Base-by-base conservation (phyloP, 495 filamentous ascomycete genomes). In the Cercophora samala region DNA sequence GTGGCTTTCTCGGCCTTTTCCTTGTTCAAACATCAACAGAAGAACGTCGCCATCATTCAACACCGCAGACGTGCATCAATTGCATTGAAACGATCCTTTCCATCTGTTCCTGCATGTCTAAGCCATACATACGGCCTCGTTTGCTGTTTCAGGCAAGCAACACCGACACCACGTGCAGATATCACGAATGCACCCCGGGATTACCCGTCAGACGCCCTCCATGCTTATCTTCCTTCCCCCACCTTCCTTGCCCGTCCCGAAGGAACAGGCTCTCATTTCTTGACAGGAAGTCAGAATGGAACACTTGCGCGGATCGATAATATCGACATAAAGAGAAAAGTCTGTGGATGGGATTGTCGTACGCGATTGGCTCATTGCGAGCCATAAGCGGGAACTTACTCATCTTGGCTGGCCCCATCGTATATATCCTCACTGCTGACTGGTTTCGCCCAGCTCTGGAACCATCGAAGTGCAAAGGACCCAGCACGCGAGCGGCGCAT, bases 351-450 rank as follows among this genome's bases (percentile, higher is more conserved):
- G 52, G 19, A 18, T 56, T 11, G 22, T 2, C 1, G 1, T 5
- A 21, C 53, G n/a, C 53, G 53, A 56, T 56, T 56, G 53, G 53
- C 37, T 22, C 15, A 5, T 56, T 19, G 53, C 2, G 15, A 9
- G 53, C 53, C 53, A 56, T 56, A 56, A 56, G 53, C 53, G 8
- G 22, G 22, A 56, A 56, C 53, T 56, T 56, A 54, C 52, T 15
- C 52, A 54, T 54, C 52, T 54, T 54, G 52, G 52, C 52, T 54
- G 6, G 15, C 1, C 15, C 15, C 15, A 54, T 54, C 53, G 22
- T 23, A 19, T 56, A 56, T 19, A 56, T 19, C 19, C 0, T 56
- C 53, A 46, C 9, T 46, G 37, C 37, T 46, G 37, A 46, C 37
- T 46, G 37, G 37, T 17, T 17, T 3, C 8, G 13, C 13, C 15